Percentiles rank a stretch among this genome's conserved stretches.
These are phyloP conservation scores for Saccharata proteae DNA, from an alignment of 2,329 filamentous ascomycete species.

Conservation along the genomic window DNA sequence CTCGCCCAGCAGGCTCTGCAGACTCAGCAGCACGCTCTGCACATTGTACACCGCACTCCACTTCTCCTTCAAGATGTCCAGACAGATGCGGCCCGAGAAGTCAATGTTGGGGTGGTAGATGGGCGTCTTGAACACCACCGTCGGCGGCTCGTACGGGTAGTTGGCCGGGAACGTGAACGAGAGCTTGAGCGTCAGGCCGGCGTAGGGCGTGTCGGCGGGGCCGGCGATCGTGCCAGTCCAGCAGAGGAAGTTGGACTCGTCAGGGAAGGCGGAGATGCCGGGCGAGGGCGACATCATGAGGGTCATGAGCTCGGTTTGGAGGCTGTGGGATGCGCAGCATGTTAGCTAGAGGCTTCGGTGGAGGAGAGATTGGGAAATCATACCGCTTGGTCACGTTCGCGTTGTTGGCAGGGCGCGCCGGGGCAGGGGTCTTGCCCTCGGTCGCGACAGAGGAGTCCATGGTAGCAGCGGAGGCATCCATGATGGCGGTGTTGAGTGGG, in stretches of 20 bases:
- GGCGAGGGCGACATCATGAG: constrained; percentile 93
- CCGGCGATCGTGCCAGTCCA: constrained; percentile 94
- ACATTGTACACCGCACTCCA: constrained; percentile 98
- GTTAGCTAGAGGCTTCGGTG: constrained; percentile 5
- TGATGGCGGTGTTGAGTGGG: no score
- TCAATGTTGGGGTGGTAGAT: constrained; percentile 99
- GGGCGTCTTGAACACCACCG: constrained; percentile 92
- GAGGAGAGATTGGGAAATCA: constrained; percentile 4
- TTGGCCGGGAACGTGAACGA: constrained; percentile 81
- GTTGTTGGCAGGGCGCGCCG: constrained; percentile 19
- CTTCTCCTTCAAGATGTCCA: constrained; percentile 98
- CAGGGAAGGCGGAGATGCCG: constrained; percentile 89
- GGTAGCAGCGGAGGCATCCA: no score
- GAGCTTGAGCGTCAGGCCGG: constrained; percentile 79
- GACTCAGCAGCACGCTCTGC: constrained; percentile 78
- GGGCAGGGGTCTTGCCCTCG: constrained; percentile 17
- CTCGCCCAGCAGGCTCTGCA: constrained; percentile 91
- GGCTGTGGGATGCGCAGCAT: constrained; percentile 42
- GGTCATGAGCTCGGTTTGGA: constrained; percentile 96
- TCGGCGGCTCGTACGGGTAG: constrained; percentile 85
- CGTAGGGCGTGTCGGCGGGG: constrained; percentile 83
- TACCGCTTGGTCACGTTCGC: constrained; percentile 38
- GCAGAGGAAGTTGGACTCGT: constrained; percentile 77
- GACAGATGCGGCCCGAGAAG: constrained; percentile 90
- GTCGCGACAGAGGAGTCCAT: no score